A percentile compares a stretch with the other conserved stretches of the same genome.
phyloP scores from a whole-genome alignment of 192 early-diverging fungal genomes.

The Chytriomyces sp. region DNA sequence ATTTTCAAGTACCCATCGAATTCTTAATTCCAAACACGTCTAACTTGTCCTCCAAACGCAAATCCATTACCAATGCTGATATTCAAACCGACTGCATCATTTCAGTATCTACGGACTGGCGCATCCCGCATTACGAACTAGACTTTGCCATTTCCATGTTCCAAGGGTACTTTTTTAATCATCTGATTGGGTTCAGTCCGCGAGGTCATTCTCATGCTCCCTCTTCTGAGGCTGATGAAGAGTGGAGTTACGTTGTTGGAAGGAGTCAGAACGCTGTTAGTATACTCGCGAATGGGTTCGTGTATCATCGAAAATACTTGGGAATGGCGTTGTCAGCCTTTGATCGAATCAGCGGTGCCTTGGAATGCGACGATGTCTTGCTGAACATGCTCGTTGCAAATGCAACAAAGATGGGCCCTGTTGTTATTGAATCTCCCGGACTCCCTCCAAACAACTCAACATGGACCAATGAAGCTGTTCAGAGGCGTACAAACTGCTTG shows the following conservation, averaged over 20 bases:
- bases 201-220: slow-evolving; percentile 15
- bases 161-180: slow-evolving; percentile 34
- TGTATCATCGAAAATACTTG: slow-evolving; percentile 35
- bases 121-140: slow-evolving; percentile 41
- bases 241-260: background rate
- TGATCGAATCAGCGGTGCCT: background rate
- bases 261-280: background rate
- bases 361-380: slow-evolving; percentile 34
- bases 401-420: slow-evolving; percentile 28
- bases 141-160: slow-evolving; percentile 37
- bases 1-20: slow-evolving; percentile 35
- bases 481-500: slow-evolving; percentile 18
- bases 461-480: background rate
- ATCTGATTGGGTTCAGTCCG: slow-evolving; percentile 37
- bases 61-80: background rate
- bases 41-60: slow-evolving; percentile 31
- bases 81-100: slow-evolving; percentile 43
- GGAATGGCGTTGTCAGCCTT: slow-evolving; percentile 1
- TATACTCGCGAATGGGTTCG: slow-evolving; percentile 20
- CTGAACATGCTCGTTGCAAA: slow-evolving; percentile 43
- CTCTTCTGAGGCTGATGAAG: background rate
- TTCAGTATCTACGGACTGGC: slow-evolving; percentile 11
- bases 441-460: background rate
- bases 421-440: slow-evolving; percentile 29
- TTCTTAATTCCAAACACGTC: slow-evolving; percentile 13